A percentile compares a stretch with the other conserved stretches of the same genome.
phyloP scores from a whole-genome alignment of 83 land plant species.

The Picea abies region DNA sequence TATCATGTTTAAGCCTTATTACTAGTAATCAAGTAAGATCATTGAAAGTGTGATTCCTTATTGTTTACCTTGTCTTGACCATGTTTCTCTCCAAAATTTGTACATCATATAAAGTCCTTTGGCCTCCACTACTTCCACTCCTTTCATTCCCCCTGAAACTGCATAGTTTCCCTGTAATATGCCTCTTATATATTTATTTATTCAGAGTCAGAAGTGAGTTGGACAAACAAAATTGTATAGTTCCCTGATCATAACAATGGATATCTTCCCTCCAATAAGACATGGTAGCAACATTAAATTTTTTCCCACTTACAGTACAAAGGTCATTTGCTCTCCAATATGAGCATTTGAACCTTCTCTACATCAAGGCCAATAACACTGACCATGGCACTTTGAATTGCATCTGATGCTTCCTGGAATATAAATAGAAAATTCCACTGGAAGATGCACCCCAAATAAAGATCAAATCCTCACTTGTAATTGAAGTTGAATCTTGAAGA shows the following conservation, averaged over 20 bases:
- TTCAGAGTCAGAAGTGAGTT: not conserved
- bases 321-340: conserved; percentile 69
- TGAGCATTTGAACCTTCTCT: conserved; percentile 87
- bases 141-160: conserved; percentile 94
- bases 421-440: not conserved
- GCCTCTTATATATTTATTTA: not conserved
- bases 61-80: no score
- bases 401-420: conserved; percentile 88
- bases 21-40: no score
- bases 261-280: not conserved
- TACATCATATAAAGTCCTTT: no score
- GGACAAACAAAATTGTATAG: not conserved
- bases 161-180: conserved; percentile 88
- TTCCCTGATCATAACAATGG: not conserved
- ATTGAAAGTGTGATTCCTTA: no score
- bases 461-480: no score
- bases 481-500: no score
- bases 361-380: conserved; percentile 93
- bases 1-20: no score
- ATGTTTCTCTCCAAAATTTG: no score
- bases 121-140: conserved; percentile 63
- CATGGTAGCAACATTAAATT: not conserved
- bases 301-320: conserved; percentile 33
- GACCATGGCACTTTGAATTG: conserved; percentile 87
- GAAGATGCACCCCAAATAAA: not conserved